Evolutionary conservation across 176 grass and related monocot species (phyloP).

Genomic region (Phoenix dactylifera): DNA sequence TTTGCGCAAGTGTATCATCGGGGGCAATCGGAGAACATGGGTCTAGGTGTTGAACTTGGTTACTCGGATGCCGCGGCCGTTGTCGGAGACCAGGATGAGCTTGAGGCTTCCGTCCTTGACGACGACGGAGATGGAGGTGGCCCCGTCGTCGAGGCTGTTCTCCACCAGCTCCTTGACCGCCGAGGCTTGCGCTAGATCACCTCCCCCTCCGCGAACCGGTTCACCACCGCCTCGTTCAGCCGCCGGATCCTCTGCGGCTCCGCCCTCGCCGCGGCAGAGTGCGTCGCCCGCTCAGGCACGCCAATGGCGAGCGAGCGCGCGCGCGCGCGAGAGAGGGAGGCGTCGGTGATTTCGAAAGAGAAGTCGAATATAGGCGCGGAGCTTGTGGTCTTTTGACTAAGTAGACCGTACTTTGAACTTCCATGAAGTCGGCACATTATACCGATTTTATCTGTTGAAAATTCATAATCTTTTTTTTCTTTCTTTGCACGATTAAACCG

Average conservation of each 20-base stretch:
- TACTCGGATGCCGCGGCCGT: conserved; percentile 83
- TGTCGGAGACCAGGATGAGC: conserved; percentile 81
- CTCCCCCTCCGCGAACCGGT: conserved; percentile 82
- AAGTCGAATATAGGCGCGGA: neutral
- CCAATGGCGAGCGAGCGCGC: no score
- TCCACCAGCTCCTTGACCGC: conserved; percentile 90
- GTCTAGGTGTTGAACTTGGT: neutral
- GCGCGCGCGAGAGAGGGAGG: no score
- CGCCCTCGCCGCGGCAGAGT: neutral
- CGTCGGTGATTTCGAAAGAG: no score
- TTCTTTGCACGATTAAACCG: no score
- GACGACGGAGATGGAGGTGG: conserved; percentile 56
- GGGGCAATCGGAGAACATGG: neutral
- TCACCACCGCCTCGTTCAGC: conserved; percentile 84
- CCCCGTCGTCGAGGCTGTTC: conserved; percentile 78
- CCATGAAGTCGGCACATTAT: no score
- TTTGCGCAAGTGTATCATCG: neutral
- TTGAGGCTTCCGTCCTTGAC: conserved; percentile 87
- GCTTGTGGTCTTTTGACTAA: no score
- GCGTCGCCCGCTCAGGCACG: no score
- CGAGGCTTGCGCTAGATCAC: conserved; percentile 68
- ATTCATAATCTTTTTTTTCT: no score
- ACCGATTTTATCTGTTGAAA: no score
- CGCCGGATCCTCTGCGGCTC: conserved; percentile 53
- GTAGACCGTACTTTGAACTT: no score